A percentile compares a stretch with the other conserved stretches of the same genome.
phyloP scores from a whole-genome alignment of 495 filamentous ascomycete species.

The Neurospora sp. region DNA sequence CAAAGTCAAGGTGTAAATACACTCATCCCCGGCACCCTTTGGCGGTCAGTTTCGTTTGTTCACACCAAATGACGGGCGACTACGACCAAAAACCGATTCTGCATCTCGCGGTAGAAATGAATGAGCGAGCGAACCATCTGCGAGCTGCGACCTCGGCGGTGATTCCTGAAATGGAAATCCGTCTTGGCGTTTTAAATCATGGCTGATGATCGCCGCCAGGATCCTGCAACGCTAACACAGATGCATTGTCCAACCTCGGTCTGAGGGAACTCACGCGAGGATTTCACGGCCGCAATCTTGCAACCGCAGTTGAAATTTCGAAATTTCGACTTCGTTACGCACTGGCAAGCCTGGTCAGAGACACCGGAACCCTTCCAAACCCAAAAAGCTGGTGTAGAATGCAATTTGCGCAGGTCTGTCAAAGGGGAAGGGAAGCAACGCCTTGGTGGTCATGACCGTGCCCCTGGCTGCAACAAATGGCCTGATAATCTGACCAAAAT shows the following conservation, averaged over 20 bases:
- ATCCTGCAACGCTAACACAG: background rate
- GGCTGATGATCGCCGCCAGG: constrained; percentile 7
- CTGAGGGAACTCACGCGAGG: constrained; percentile 2
- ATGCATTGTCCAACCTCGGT: constrained; percentile 9
- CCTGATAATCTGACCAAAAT: background rate
- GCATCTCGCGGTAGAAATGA: background rate
- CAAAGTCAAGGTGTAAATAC: background rate
- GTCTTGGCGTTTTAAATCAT: constrained; percentile 1
- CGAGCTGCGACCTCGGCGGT: constrained; percentile 9
- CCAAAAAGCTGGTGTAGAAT: background rate
- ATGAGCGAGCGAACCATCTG: constrained; percentile 1
- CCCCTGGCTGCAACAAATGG: background rate
- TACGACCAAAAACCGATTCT: background rate
- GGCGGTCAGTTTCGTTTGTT: background rate
- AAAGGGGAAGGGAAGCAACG: background rate
- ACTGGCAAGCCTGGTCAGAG: background rate
- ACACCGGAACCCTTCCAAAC: background rate
- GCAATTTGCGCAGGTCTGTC: background rate
- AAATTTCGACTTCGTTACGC: background rate
- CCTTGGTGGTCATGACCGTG: background rate
- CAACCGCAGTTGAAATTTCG: background rate
- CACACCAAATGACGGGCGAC: background rate
- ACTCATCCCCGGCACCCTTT: background rate
- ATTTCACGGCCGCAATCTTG: background rate
- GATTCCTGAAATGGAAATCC: constrained; percentile 19